Percentiles rank a stretch among this genome's conserved stretches.
Conservation (phyloP, 2,329 filamentous ascomycete genomes). For the Aspergillus sp. region DNA sequence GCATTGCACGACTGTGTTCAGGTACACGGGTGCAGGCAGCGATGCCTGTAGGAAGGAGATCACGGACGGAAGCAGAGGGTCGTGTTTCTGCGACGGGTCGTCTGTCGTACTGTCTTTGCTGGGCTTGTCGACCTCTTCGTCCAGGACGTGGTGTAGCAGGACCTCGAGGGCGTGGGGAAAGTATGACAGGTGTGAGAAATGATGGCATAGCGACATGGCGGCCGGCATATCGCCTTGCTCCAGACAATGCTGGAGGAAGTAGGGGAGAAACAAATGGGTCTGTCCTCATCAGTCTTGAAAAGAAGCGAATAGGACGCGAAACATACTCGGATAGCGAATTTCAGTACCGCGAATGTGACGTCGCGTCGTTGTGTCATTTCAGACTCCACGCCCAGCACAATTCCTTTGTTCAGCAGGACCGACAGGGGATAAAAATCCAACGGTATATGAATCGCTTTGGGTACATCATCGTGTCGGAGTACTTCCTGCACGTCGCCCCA, state of each 20-base stretch:
- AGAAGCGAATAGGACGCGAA: background rate
- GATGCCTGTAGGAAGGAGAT: slow-evolving; percentile 67
- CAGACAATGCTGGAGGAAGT: slow-evolving; percentile 78
- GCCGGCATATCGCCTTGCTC: slow-evolving; percentile 73
- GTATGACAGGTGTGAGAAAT: slow-evolving; percentile 85
- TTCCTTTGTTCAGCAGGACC: slow-evolving; percentile 81
- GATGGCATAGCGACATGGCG: slow-evolving; percentile 76
- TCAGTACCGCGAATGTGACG: slow-evolving; percentile 84
- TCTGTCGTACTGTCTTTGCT: slow-evolving; percentile 27
- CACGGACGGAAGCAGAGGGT: slow-evolving; percentile 47
- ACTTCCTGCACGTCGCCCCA: slow-evolving; percentile 90
- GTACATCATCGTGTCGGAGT: slow-evolving; percentile 71
- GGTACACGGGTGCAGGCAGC: slow-evolving; percentile 69
- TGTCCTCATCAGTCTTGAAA: slow-evolving; percentile 37
- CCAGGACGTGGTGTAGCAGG: slow-evolving; percentile 85
- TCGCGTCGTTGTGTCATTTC: slow-evolving; percentile 92
- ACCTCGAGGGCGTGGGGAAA: slow-evolving; percentile 92
- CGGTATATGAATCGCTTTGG: slow-evolving; percentile 71
- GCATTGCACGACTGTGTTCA: slow-evolving; percentile 94
- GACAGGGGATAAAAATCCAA: slow-evolving; percentile 97
- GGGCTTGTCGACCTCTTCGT: slow-evolving; percentile 81
- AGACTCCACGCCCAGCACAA: slow-evolving; percentile 85
- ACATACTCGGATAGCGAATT: slow-evolving; percentile 80
- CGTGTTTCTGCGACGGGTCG: slow-evolving; percentile 24
- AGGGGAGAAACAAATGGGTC: slow-evolving; percentile 91